Percentiles rank a stretch among this genome's conserved stretches.
phyloP scores from a whole-genome alignment of 2,329 filamentous ascomycete genomes.

The Fusarium piperis region DNA sequence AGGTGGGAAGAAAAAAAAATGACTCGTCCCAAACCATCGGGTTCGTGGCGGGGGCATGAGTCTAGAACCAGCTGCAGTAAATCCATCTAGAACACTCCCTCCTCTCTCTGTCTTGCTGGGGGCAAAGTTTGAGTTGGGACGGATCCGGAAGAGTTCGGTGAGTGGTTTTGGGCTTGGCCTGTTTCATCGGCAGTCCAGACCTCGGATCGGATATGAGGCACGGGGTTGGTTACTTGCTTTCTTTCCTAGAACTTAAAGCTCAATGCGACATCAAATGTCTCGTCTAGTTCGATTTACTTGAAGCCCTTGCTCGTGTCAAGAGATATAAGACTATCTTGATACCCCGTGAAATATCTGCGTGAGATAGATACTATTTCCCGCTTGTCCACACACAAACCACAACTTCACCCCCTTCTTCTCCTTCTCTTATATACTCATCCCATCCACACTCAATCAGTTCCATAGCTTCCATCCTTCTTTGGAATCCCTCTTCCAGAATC shows the following conservation, averaged over 20 bases:
- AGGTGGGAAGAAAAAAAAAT: background rate
- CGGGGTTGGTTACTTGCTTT: background rate
- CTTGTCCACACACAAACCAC: background rate
- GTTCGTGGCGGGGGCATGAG: background rate
- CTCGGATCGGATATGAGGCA: background rate
- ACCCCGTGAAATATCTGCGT: background rate
- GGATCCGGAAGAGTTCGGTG: background rate
- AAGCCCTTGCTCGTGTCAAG: background rate
- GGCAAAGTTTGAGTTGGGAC: background rate
- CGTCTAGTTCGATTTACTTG: slow-evolving; percentile 19
- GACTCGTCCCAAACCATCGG: background rate
- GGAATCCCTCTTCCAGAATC: background rate
- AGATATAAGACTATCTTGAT: slow-evolving; percentile 12
- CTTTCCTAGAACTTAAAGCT: background rate
- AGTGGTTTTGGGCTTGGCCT: background rate
- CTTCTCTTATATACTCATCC: background rate
- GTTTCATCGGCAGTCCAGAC: background rate
- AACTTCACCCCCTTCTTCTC: background rate
- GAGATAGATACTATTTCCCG: background rate
- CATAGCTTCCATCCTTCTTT: background rate
- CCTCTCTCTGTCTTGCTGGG: background rate
- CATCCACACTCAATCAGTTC: background rate
- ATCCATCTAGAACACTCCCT: no score
- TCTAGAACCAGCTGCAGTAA: background rate
- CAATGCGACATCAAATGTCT: slow-evolving; percentile 19